A percentile compares a stretch with the other conserved stretches of the same genome.
phyloP scores from a whole-genome alignment of 345 rosid species.

The Brassica juncea region DNA sequence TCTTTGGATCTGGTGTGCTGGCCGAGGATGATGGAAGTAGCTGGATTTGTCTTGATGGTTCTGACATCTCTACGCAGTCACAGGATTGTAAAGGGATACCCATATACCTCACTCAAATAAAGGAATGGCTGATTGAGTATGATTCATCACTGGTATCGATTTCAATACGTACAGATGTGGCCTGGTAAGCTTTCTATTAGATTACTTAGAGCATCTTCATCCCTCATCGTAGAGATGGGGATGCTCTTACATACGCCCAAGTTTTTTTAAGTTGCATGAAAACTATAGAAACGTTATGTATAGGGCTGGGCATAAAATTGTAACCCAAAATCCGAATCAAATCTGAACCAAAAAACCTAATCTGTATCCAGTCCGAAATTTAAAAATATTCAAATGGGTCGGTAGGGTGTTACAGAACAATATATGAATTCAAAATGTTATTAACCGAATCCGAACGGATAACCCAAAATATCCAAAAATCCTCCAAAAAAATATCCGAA shows the following conservation, averaged over 20 bases:
- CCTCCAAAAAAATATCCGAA: no score
- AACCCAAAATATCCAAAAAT: no score
- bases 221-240: not conserved
- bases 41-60: slow-evolving; percentile 51
- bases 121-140: slow-evolving; percentile 89
- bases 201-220: not conserved
- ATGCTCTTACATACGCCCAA: not conserved
- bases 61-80: slow-evolving; percentile 39
- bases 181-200: slow-evolving; percentile 58
- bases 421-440: no score
- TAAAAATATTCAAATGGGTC: no score
- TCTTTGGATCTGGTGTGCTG: slow-evolving; percentile 75
- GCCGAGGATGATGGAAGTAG: slow-evolving; percentile 60
- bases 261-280: not conserved
- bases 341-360: no score
- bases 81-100: slow-evolving; percentile 49
- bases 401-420: no score
- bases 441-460: no score
- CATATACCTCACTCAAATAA: slow-evolving; percentile 64
- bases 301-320: not conserved
- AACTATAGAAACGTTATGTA: not conserved
- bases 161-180: slow-evolving; percentile 72
- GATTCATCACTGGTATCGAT: slow-evolving; percentile 62
- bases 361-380: no score
- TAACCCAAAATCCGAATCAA: no score